Evolutionary conservation across 805 yeast species (phyloP).

Genomic region (Metschnikowia continentalis): DNA sequence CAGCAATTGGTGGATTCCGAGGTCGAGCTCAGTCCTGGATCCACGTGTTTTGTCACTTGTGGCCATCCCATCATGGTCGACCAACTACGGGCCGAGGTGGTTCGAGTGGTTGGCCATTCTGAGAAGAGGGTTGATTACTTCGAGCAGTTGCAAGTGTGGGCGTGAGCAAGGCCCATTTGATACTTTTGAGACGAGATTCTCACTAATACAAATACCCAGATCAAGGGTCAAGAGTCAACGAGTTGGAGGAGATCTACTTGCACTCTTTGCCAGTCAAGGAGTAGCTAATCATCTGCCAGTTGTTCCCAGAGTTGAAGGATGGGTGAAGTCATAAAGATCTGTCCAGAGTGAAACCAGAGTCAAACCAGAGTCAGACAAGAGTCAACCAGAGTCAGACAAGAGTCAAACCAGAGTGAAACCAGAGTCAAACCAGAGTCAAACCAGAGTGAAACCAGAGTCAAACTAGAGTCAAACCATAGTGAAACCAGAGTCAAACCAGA

Average conservation of each 20-base stretch:
- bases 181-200: too few relatives aligned
- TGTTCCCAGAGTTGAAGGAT: slow-evolving; percentile 88
- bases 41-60: slow-evolving; percentile 25
- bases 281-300: slow-evolving; percentile 95
- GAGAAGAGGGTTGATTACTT: slow-evolving; percentile 14
- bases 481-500: slow-evolving; percentile 59
- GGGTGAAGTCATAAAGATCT: too few relatives aligned
- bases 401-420: slow-evolving; percentile 99
- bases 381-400: slow-evolving; percentile 77
- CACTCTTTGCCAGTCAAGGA: slow-evolving; percentile 99
- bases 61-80: slow-evolving; percentile 35
- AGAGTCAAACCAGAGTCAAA: slow-evolving; percentile 88
- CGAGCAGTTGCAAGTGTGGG: slow-evolving; percentile 21
- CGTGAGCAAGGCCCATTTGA: slow-evolving; percentile 9
- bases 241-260: slow-evolving; percentile 95
- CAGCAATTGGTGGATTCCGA: slow-evolving; percentile 5
- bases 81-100: slow-evolving; percentile 22
- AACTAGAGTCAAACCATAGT: slow-evolving; percentile 84
- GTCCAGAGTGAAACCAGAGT: slow-evolving; percentile 55
- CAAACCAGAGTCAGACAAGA: too few relatives aligned
- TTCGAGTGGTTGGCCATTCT: slow-evolving; percentile 4
- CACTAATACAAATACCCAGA: neutral
- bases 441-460: slow-evolving; percentile 99
- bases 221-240: neutral
- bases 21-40: slow-evolving; percentile 8